Percentiles rank a stretch among this genome's conserved stretches.
Evolutionary conservation across 129 eudicot species (phyloP).

Genomic region (Scalesia atractyloides): DNA sequence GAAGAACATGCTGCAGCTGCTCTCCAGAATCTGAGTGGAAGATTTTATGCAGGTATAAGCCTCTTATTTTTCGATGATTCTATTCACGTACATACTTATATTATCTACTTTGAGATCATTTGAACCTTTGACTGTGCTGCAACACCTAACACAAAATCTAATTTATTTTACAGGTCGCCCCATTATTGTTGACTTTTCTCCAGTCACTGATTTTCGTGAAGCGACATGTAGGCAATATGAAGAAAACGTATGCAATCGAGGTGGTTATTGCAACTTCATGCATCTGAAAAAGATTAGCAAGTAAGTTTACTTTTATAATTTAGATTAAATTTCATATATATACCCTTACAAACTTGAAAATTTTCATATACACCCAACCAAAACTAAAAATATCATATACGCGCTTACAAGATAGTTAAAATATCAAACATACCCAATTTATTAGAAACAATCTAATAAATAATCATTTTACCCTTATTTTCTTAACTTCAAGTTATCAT

Average conservation of each 20-base stretch:
- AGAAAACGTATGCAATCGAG: conserved; percentile 93
- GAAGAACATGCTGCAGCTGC: conserved; percentile 97
- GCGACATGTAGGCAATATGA: conserved; percentile 98
- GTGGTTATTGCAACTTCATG: conserved; percentile 99
- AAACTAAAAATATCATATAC: no score
- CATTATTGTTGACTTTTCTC: conserved; percentile 92
- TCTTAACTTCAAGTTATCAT: no score
- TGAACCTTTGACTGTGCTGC: not conserved
- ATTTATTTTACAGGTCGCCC: conserved; percentile 67
- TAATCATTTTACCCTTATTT: no score
- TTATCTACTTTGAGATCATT: not conserved
- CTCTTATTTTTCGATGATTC: not conserved
- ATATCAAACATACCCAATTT: no score
- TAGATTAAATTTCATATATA: no score
- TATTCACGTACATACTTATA: not conserved
- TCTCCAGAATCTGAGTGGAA: conserved; percentile 75
- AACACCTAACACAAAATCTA: conserved; percentile 12
- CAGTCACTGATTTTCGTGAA: conserved; percentile 98
- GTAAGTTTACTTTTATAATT: conserved; percentile 34
- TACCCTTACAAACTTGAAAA: no score
- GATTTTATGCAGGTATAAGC: conserved; percentile 67
- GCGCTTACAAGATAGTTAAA: no score
- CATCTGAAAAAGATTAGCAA: conserved; percentile 94
- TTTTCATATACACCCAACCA: no score
- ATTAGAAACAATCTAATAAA: no score